phyloP scores from a whole-genome alignment of 2,329 filamentous ascomycete species.

The Pseudogymnoascus pannorum region DNA sequence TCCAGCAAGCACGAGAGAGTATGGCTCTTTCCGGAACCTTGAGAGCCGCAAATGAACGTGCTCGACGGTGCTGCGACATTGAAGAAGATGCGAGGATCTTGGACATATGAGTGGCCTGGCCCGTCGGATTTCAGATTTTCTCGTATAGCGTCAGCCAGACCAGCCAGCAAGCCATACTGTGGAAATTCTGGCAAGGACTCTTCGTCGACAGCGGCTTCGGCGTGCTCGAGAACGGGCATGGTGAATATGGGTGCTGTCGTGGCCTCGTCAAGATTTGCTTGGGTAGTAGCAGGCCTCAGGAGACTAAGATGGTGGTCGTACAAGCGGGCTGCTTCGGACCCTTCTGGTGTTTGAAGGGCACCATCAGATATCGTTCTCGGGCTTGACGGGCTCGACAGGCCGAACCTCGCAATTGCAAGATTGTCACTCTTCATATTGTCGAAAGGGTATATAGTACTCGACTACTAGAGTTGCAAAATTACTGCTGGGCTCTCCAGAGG shows the following conservation, averaged over 20 bases:
- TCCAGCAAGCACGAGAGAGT: constrained; percentile 51
- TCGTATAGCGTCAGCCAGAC: background rate
- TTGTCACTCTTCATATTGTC: background rate
- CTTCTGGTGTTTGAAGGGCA: background rate
- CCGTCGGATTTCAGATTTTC: background rate
- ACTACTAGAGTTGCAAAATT: background rate
- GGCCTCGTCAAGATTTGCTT: background rate
- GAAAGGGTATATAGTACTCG: background rate
- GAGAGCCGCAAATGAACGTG: constrained; percentile 55
- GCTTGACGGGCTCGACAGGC: background rate
- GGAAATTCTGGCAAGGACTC: background rate
- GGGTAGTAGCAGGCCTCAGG: background rate
- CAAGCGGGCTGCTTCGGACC: background rate
- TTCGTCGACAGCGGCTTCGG: background rate
- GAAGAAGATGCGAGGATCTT: constrained; percentile 33
- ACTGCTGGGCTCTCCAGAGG: background rate
- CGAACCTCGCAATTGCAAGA: background rate
- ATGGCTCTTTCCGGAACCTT: constrained; percentile 56
- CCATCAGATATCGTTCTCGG: background rate
- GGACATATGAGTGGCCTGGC: background rate
- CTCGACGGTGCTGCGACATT: constrained; percentile 51
- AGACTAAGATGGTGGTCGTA: background rate
- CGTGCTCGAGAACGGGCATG: background rate
- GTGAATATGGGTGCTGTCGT: background rate
- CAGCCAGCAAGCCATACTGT: background rate